These are phyloP conservation scores for Microsporum audouinii DNA, from an alignment of 2,329 filamentous ascomycete genomes.

Conservation along the genomic window DNA sequence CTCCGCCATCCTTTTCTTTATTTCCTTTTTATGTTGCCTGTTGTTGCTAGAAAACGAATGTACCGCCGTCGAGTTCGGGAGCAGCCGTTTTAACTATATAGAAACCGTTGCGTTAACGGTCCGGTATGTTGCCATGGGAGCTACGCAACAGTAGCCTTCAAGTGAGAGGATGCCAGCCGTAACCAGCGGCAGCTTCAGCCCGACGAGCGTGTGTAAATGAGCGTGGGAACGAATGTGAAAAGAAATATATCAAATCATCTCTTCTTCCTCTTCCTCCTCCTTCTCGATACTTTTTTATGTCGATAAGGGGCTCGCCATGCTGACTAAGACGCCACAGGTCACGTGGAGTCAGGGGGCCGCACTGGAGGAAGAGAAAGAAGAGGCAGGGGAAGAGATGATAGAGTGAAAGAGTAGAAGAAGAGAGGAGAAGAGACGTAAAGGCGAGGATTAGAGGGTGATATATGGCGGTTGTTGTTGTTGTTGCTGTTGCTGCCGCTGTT, in stretches of 20 bases:
- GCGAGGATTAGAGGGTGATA: background rate
- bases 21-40: background rate
- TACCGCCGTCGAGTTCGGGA: background rate
- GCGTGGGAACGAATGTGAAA: background rate
- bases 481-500: background rate
- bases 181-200: constrained; percentile 1
- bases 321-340: background rate
- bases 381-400: background rate
- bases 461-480: background rate
- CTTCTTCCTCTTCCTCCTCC: background rate
- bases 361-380: background rate
- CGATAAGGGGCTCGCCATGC: constrained; percentile 1
- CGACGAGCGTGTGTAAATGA: background rate
- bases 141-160: background rate
- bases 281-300: background rate
- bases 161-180: background rate
- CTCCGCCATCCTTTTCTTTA: background rate
- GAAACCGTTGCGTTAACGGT: background rate
- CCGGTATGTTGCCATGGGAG: background rate
- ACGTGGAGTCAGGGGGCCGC: background rate
- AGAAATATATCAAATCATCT: background rate
- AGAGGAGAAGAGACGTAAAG: background rate
- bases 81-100: background rate
- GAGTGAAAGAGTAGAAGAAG: background rate
- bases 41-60: background rate